phyloP scores from a whole-genome alignment of 1,284 basidiomycete genomes.

The Moesziomyces sp. region DNA sequence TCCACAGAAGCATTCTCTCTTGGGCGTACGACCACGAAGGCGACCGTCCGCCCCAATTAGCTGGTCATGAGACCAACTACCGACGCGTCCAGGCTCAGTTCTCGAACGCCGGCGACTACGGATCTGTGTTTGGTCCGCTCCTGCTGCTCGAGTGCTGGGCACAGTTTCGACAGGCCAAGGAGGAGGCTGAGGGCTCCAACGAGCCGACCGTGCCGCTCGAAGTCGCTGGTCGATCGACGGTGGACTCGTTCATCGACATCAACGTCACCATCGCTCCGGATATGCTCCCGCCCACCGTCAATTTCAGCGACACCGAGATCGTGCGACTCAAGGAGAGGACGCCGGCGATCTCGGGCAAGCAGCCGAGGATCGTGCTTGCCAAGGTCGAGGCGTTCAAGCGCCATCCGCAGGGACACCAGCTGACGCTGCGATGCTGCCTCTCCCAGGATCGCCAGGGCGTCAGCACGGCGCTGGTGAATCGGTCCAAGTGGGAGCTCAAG shows the following conservation, averaged over 20 bases:
- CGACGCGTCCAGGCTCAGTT: slow-evolving; percentile 74
- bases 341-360: slow-evolving; percentile 76
- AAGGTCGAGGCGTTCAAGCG: slow-evolving; percentile 80
- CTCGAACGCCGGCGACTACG: slow-evolving; percentile 77
- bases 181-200: slow-evolving; percentile 72
- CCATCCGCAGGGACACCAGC: slow-evolving; percentile 70
- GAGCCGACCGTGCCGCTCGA: slow-evolving; percentile 39
- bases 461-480: slow-evolving; percentile 70
- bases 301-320: slow-evolving; percentile 69
- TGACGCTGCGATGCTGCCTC: slow-evolving; percentile 70
- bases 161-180: slow-evolving; percentile 79
- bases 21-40: slow-evolving; percentile 85
- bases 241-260: slow-evolving; percentile 55
- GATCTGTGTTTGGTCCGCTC: slow-evolving; percentile 83
- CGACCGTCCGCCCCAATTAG: slow-evolving; percentile 72
- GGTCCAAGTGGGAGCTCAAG: slow-evolving; percentile 78
- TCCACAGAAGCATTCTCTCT: slow-evolving; percentile 83
- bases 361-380: slow-evolving; percentile 73
- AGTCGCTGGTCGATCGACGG: slow-evolving; percentile 45
- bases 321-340: slow-evolving; percentile 84
- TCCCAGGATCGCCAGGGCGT: slow-evolving; percentile 68
- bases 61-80: slow-evolving; percentile 60
- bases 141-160: slow-evolving; percentile 91
- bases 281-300: slow-evolving; percentile 25
- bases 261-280: slow-evolving; percentile 41